phyloP scores from a whole-genome alignment of 768 basidiomycete genomes.

The Porpolomopsis calyptriformis region DNA sequence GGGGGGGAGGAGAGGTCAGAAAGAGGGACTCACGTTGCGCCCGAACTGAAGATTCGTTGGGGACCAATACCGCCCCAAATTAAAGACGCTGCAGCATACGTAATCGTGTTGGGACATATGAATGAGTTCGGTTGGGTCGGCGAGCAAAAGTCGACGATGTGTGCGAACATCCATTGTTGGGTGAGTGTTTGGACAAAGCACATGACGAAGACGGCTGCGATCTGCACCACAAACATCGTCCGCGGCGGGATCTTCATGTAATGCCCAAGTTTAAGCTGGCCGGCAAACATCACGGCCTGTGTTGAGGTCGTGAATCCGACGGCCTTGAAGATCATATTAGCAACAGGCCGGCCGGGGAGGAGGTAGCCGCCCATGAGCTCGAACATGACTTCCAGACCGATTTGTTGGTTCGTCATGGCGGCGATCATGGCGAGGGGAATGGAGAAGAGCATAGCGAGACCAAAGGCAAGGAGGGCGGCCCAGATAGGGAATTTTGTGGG shows the following conservation, averaged over 20 bases:
- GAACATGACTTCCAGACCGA: slow-evolving; percentile 57
- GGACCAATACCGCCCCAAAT: slow-evolving; percentile 83
- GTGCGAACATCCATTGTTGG: slow-evolving; percentile 63
- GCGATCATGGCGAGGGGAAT: slow-evolving; percentile 74
- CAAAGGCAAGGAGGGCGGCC: slow-evolving; percentile 51
- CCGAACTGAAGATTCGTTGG: slow-evolving; percentile 51
- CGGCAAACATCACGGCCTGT: slow-evolving; percentile 58
- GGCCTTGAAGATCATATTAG: slow-evolving; percentile 73
- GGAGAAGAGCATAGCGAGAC: slow-evolving; percentile 38
- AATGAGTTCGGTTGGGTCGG: slow-evolving; percentile 51
- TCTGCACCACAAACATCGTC: slow-evolving; percentile 62
- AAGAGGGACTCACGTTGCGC: slow-evolving; percentile 35
- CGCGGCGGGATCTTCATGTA: slow-evolving; percentile 88
- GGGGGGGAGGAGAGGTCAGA: neutral
- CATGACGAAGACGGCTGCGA: slow-evolving; percentile 46
- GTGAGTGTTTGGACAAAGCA: slow-evolving; percentile 50
- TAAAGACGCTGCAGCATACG: slow-evolving; percentile 62
- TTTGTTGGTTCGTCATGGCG: slow-evolving; percentile 78
- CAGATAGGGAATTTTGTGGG: slow-evolving; percentile 75
- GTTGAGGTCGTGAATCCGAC: slow-evolving; percentile 46
- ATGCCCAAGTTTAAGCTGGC: slow-evolving; percentile 77
- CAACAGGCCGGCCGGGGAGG: slow-evolving; percentile 69
- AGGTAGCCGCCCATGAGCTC: slow-evolving; percentile 74
- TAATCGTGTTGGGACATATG: slow-evolving; percentile 54
- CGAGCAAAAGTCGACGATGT: slow-evolving; percentile 66